Evolutionary conservation across 306 rosid species (phyloP).

Genomic region (Casuarina cunninghamiana): DNA sequence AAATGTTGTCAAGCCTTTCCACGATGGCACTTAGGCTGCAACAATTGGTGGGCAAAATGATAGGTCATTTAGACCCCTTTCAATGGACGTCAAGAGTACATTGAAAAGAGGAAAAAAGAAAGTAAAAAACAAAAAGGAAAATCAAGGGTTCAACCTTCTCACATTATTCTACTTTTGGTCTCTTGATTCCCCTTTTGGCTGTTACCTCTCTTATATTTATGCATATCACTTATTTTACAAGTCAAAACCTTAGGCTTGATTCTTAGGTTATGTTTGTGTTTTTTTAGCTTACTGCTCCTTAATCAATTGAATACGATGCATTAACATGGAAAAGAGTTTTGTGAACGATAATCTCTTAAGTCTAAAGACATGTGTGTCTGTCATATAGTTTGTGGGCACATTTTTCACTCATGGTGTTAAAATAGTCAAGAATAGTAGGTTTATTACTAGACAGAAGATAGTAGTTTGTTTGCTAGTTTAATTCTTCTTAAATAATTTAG

Average conservation of each 20-base stretch:
- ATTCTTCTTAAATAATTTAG: neutral
- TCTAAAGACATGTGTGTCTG: neutral
- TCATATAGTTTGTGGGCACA: neutral
- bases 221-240: neutral
- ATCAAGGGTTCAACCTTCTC: neutral
- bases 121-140: too few species aligned
- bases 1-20: neutral
- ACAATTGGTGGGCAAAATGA: too few species aligned
- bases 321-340: neutral
- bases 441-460: neutral
- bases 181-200: neutral
- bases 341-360: neutral
- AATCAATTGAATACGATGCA: neutral
- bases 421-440: neutral
- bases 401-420: neutral
- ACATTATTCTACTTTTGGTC: neutral
- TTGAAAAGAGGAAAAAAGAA: neutral
- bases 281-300: neutral
- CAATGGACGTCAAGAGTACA: neutral
- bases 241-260: neutral
- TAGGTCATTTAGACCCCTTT: too few species aligned
- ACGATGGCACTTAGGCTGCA: neutral
- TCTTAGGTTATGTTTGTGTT: neutral
- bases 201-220: neutral
- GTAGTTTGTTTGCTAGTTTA: neutral